phyloP scores from a whole-genome alignment of 306 rosid species.

The Cercis canadensis region DNA sequence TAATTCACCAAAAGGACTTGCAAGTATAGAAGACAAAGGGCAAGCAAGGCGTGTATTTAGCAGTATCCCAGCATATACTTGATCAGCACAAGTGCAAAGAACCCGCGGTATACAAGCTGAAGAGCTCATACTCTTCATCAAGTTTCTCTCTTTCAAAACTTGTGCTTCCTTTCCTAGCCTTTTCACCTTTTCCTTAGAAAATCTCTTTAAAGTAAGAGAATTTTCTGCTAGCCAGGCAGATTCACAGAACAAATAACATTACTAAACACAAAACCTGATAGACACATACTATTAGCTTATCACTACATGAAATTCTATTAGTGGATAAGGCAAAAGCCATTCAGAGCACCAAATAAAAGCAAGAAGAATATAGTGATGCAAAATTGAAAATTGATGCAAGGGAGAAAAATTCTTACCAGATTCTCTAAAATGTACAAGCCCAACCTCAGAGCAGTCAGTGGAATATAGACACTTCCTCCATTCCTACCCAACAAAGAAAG shows the following conservation, averaged over 20 bases:
- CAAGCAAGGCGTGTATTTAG: conserved; percentile 80
- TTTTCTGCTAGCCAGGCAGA: conserved; percentile 62
- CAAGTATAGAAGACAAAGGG: conserved; percentile 81
- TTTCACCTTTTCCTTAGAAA: conserved; percentile 80
- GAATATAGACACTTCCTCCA: conserved; percentile 78
- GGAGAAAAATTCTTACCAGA: conserved; percentile 63
- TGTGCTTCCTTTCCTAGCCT: conserved; percentile 85
- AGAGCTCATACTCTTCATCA: conserved; percentile 68
- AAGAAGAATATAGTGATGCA: neutral
- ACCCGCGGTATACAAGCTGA: conserved; percentile 77
- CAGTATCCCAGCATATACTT: conserved; percentile 72
- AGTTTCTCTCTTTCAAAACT: conserved; percentile 77
- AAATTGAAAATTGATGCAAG: conserved; percentile 8
- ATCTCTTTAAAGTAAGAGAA: conserved; percentile 80
- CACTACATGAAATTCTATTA: conserved; percentile 27
- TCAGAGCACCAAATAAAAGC: conserved; percentile 29
- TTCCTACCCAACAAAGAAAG: conserved; percentile 47
- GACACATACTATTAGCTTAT: conserved; percentile 16
- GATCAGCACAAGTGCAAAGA: conserved; percentile 78
- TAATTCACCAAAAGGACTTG: conserved; percentile 73
- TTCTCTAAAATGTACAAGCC: conserved; percentile 70
- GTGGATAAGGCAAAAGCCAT: conserved; percentile 12
- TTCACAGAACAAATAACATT: conserved; percentile 42
- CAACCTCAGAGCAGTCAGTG: conserved; percentile 86
- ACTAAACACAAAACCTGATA: conserved; percentile 37